These are phyloP conservation scores for Allium fistulosum DNA, from an alignment of 106 monocot genomes.

Conservation along the genomic window DNA sequence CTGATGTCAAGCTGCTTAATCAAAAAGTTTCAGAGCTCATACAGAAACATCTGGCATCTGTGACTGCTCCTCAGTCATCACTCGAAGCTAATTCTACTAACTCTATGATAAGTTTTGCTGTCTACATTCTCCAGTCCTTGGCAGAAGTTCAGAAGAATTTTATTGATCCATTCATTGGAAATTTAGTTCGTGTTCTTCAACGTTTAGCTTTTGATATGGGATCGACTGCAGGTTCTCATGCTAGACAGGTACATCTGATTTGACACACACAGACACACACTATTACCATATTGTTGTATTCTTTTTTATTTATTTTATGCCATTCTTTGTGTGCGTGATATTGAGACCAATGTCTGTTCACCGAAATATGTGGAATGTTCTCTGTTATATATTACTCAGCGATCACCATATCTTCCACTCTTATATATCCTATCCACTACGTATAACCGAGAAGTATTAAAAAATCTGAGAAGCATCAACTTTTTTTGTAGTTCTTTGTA, in stretches of 20 bases:
- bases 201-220: slow-evolving; percentile 86
- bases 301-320: too few species aligned
- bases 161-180: slow-evolving; percentile 68
- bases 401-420: too few species aligned
- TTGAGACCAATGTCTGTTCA: too few species aligned
- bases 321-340: too few species aligned
- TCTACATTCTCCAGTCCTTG: slow-evolving; percentile 63
- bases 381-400: too few species aligned
- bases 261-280: too few species aligned
- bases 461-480: too few species aligned
- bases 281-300: too few species aligned
- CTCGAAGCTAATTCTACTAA: slow-evolving; percentile 75
- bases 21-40: slow-evolving; percentile 89
- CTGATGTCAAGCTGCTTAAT: slow-evolving; percentile 78
- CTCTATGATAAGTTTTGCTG: slow-evolving; percentile 83
- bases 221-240: slow-evolving; percentile 55
- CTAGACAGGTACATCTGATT: slow-evolving; percentile 54
- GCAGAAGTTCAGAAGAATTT: slow-evolving; percentile 84
- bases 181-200: slow-evolving; percentile 89
- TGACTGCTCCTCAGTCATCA: slow-evolving; percentile 78
- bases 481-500: too few species aligned
- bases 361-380: too few species aligned
- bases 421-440: too few species aligned
- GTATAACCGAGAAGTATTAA: too few species aligned
- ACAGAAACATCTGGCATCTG: slow-evolving; percentile 92